Evolutionary conservation across 176 grass and related monocot genomes (phyloP).

Genomic region (Paspalum vaginatum): DNA sequence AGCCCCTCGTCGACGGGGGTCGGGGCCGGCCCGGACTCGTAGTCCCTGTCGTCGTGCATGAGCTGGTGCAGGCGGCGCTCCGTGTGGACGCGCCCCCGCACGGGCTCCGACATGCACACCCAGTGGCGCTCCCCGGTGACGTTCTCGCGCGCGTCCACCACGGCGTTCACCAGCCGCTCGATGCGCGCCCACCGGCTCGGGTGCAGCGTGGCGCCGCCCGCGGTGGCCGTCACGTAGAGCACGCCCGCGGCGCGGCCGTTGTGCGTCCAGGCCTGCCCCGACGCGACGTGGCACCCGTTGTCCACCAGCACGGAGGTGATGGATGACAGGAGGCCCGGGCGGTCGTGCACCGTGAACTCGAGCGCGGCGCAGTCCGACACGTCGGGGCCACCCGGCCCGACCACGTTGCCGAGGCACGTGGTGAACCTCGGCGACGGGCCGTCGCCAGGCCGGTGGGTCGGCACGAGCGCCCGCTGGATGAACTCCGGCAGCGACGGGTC

Average conservation of each 20-base stretch:
- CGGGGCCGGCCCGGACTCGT: conserved; percentile 48
- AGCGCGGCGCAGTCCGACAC: conserved; percentile 57
- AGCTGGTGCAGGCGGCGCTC: conserved; percentile 77
- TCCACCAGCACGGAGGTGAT: conserved; percentile 60
- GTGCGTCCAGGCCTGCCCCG: conserved; percentile 69
- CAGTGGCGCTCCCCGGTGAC: conserved; percentile 48
- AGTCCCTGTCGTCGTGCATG: conserved; percentile 72
- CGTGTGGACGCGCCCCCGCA: conserved; percentile 59
- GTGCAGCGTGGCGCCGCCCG: neutral
- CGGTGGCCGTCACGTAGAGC: conserved; percentile 44
- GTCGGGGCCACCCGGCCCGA: conserved; percentile 49
- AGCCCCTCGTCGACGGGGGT: conserved; percentile 53
- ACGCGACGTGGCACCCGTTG: conserved; percentile 63
- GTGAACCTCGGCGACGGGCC: conserved; percentile 41
- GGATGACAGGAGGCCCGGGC: conserved; percentile 60
- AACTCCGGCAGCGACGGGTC: conserved; percentile 57
- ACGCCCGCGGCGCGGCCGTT: conserved; percentile 55
- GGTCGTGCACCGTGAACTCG: conserved; percentile 71
- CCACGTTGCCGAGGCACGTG: conserved; percentile 67
- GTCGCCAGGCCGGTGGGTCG: neutral
- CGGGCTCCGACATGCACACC: conserved; percentile 53
- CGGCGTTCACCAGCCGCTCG: conserved; percentile 61
- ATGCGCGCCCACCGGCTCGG: conserved; percentile 49
- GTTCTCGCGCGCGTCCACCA: conserved; percentile 54
- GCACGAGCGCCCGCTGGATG: conserved; percentile 57